Evolutionary conservation across 176 grass and related monocot genomes (phyloP), one percentile per base, ranked within the genome.

Genomic region (Tuctoria greenei): DNA sequence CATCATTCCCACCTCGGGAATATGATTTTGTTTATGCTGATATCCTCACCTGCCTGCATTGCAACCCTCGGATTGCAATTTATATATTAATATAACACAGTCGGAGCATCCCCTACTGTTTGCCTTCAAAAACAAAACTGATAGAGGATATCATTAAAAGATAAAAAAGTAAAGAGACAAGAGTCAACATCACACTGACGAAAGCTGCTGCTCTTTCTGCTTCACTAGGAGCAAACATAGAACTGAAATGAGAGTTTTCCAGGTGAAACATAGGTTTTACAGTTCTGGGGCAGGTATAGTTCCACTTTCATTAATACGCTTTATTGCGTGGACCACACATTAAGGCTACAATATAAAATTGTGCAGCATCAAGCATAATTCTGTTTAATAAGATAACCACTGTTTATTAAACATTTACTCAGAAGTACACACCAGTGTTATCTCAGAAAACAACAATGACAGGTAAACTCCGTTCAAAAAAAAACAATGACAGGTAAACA

Each of bases 361-460:
- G 5, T 66, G 21, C 70, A 73, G 68, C 76, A 41, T 51, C 34
- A 67, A 80, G 23, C 8, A 72, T 46, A 61, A 41, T 8, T 73
- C 1, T 55, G 49, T 61, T 81, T 47, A 26, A 4, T 26, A 35
- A 69, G 17, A 45, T 75, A 75, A 69, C 59, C 26, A 81, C 17
- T 14, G n/a, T 56, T 38, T 46, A 69, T 75, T 42, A 52, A 59
- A 61, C 10, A 69, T 44, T 71, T 55, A 57, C 21, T 57, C 23
- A 52, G 50, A 23, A 63, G 64, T 6, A 12, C 44, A 63, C 45
- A 40, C 27, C 0, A 4, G 24, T 42, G 8, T 65, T 77, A 41
- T 49, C 80, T 62, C 52, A 73, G n/a, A 84, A 57, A 69, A 11
- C 23, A 65, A 56, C 23, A 65, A 64, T 26, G 20, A 79, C n/a